A percentile compares a stretch with the other conserved stretches of the same genome.
Evolutionary conservation across 2,329 filamentous ascomycete genomes (phyloP).

Genomic region (Aspergillus sp.): DNA sequence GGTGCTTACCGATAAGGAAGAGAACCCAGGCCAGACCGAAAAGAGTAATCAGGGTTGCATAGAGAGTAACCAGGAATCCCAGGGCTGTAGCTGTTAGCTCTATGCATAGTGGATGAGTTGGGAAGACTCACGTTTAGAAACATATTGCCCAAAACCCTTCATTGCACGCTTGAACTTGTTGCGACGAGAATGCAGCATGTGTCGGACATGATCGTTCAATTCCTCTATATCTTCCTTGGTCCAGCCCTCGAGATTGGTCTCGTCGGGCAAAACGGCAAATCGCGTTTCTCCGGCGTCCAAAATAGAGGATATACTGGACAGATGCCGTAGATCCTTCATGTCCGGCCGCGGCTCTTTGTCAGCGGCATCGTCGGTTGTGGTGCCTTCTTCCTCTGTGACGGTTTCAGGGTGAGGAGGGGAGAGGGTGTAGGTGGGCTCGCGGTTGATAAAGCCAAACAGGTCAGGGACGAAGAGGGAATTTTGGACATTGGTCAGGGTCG

Average conservation of each 20-base stretch:
- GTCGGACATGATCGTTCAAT: conserved; percentile 77
- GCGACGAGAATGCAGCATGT: conserved; percentile 76
- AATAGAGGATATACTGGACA: conserved; percentile 59
- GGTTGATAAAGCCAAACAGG: conserved; percentile 67
- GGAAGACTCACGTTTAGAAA: conserved; percentile 54
- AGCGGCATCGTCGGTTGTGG: conserved; percentile 20
- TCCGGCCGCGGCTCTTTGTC: conserved; percentile 11
- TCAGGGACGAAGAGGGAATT: conserved; percentile 83
- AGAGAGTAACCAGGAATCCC: conserved; percentile 76
- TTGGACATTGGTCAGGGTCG: conserved; percentile 80
- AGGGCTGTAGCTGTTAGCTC: conserved; percentile 45
- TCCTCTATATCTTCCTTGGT: conserved; percentile 64
- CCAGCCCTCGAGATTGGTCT: conserved; percentile 67
- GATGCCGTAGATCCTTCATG: conserved; percentile 24
- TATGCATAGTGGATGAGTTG: not conserved
- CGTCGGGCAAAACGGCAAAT: conserved; percentile 74
- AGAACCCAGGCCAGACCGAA: conserved; percentile 85
- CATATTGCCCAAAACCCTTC: conserved; percentile 75
- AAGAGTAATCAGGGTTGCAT: conserved; percentile 72
- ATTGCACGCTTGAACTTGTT: conserved; percentile 72
- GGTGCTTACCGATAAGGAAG: conserved; percentile 64
- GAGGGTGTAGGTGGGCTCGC: conserved; percentile 70
- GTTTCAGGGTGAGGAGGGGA: conserved; percentile 42
- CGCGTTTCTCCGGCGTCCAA: conserved; percentile 55
- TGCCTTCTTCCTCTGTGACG: conserved; percentile 19